Conservation (phyloP, 345 rosid genomes). For the Eutrema japonicum region DNA sequence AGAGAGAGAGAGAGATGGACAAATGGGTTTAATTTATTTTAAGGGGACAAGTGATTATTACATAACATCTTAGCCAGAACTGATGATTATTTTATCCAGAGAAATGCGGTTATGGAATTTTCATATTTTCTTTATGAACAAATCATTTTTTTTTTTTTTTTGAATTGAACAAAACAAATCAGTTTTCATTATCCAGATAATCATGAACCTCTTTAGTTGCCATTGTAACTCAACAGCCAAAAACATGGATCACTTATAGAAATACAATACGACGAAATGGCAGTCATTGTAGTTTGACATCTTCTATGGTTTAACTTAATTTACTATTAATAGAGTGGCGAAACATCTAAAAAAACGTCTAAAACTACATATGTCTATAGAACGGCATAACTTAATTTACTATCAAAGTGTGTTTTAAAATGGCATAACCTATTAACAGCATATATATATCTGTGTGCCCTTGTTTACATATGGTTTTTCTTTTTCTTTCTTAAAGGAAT, state of each 20-base stretch:
- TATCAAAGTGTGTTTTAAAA: slow-evolving; percentile 5
- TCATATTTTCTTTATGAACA: neutral
- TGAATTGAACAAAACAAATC: no score
- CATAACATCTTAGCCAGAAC: no score
- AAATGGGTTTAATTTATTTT: no score
- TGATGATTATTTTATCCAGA: no score
- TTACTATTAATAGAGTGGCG: slow-evolving; percentile 14
- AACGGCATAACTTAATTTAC: neutral
- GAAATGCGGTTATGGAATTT: no score
- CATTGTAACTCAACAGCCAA: neutral
- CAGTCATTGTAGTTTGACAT: neutral
- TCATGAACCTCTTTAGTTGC: neutral
- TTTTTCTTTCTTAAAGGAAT: neutral
- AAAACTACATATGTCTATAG: slow-evolving; percentile 17
- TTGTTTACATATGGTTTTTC: neutral
- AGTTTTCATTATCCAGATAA: neutral
- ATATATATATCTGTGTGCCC: neutral
- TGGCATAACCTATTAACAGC: neutral
- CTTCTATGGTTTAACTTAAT: neutral
- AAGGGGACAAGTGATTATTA: no score
- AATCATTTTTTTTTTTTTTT: neutral
- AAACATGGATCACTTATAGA: neutral
- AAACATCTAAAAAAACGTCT: slow-evolving; percentile 5
- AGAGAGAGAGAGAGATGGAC: no score
- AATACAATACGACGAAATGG: neutral